These are phyloP conservation scores for Macrolepiota albuminosa DNA, from an alignment of 768 basidiomycete genomes.

Conservation along the genomic window DNA sequence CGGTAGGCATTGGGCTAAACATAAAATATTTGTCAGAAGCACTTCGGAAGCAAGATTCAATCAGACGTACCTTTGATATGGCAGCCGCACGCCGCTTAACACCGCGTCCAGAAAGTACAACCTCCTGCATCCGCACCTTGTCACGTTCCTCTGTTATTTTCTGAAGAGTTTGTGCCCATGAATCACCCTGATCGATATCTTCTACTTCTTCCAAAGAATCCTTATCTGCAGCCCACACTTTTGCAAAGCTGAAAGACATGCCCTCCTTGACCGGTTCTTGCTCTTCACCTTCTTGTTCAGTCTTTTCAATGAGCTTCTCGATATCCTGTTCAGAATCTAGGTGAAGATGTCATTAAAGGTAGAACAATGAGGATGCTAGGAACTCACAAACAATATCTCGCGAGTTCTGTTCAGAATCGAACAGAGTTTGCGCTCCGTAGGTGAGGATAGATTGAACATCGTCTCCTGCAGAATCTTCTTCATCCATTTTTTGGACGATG, in stretches of 20 bases:
- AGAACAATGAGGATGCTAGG: constrained; percentile 3
- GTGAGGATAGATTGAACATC: constrained; percentile 88
- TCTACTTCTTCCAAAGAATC: constrained; percentile 63
- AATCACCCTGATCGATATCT: constrained; percentile 63
- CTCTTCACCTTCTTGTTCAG: constrained; percentile 66
- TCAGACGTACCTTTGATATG: constrained; percentile 33
- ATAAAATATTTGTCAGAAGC: neutral
- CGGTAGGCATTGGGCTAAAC: constrained; percentile 27
- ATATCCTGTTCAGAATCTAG: constrained; percentile 79
- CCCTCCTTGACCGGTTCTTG: constrained; percentile 45
- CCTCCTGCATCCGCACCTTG: constrained; percentile 37
- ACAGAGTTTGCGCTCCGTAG: constrained; percentile 83
- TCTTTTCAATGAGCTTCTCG: constrained; percentile 81
- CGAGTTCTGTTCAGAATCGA: constrained; percentile 55
- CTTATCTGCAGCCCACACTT: constrained; percentile 85
- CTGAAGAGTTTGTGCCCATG: constrained; percentile 76
- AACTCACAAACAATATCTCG: constrained; percentile 68
- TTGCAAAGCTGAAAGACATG: constrained; percentile 79
- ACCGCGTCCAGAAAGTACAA: constrained; percentile 65
- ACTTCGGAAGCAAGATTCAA: constrained; percentile 2
- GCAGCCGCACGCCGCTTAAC: constrained; percentile 73
- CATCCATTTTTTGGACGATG: constrained; percentile 95
- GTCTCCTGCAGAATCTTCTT: constrained; percentile 63
- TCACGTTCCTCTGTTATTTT: constrained; percentile 41
- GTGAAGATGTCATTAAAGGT: neutral